Base-by-base conservation (phyloP, 129 eudicot genomes). In the Rutidosis leptorrhynchoides region DNA sequence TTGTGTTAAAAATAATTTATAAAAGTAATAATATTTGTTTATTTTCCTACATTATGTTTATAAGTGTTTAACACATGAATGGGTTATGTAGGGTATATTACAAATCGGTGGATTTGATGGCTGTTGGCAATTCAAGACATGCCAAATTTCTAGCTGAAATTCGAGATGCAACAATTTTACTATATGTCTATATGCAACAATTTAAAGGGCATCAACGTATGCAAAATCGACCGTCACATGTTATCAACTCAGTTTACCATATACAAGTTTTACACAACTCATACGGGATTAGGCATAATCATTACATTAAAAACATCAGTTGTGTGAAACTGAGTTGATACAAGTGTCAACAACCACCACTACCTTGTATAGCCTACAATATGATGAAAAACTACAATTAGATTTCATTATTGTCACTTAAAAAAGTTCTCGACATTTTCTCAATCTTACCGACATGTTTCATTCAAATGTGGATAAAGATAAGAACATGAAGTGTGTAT, bases 401-500 rank as follows among this genome's bases (percentile, higher is more conserved):
- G 1, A 4, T 46, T 49, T 49, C 20, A 17, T 49, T 17, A 49
- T 49, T 49, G 55, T 6, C 8, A 19, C 8, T n/a, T 49, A 8
- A 6, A 37, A 33, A 11, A 37, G 46, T 40, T 40, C 46, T 14
- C 46, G 12, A 16, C 46, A 12, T 40, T n/a, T n/a, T 23, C 12
- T 49, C 12, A 49, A 49, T 20, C 23, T 19, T 20, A 11, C 55
- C 3, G 23, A 49, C 55, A 6, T 49, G 23, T 49, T 49, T 2
- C 17, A 19, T 49, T 5, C 21, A 1, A n/a, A 8, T 2, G 24
- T 49, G 7, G 24, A n/a, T 7, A 20, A 15, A 19, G 24, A 49
- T 49, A 67, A 67, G 62, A 52, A 22, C 62, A 30, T 14, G 72
- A 37, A 32, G 52, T 33, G 49, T 21, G 30, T 2, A 43, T 40